These are phyloP conservation scores for Dentipellis fragilis DNA, from an alignment of 768 basidiomycete species.

Conservation along the genomic window DNA sequence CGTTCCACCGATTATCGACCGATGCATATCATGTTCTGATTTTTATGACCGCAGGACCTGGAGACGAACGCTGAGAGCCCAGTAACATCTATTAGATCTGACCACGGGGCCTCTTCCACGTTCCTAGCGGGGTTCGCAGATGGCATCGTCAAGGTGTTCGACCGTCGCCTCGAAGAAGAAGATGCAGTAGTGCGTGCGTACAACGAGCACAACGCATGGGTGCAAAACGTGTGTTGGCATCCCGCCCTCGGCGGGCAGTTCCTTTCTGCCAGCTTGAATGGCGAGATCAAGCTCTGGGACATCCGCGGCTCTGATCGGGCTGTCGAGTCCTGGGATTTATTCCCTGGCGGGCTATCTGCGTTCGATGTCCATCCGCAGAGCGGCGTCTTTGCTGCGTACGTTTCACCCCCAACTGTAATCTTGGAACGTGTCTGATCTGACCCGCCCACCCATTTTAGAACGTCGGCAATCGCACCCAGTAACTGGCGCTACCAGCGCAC, in stretches of 20 bases:
- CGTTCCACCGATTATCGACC: slow-evolving; percentile 16
- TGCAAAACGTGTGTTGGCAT: slow-evolving; percentile 85
- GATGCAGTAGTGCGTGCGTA: slow-evolving; percentile 77
- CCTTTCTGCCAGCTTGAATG: slow-evolving; percentile 83
- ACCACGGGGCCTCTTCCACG: slow-evolving; percentile 62
- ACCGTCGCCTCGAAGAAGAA: slow-evolving; percentile 77
- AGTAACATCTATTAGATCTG: slow-evolving; percentile 76
- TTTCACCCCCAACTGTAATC: slow-evolving; percentile 7
- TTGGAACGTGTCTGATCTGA: background rate
- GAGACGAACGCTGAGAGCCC: slow-evolving; percentile 87
- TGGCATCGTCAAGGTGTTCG: slow-evolving; percentile 82
- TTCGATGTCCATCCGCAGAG: slow-evolving; percentile 83
- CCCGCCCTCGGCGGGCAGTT: slow-evolving; percentile 58
- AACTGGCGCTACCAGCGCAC: slow-evolving; percentile 62
- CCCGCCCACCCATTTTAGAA: slow-evolving; percentile 6
- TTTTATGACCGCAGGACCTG: slow-evolving; percentile 49
- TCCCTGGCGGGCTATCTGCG: slow-evolving; percentile 64
- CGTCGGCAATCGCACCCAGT: slow-evolving; percentile 45
- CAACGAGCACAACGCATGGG: slow-evolving; percentile 71
- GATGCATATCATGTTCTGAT: background rate
- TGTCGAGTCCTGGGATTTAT: slow-evolving; percentile 50
- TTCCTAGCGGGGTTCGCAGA: slow-evolving; percentile 92
- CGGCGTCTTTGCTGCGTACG: slow-evolving; percentile 80
- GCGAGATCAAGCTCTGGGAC: slow-evolving; percentile 90
- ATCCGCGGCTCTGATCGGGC: slow-evolving; percentile 55